Percentiles rank a stretch among this genome's conserved stretches.
Conservation (phyloP, 768 basidiomycete genomes). For the Hirschioporus abietinus region DNA sequence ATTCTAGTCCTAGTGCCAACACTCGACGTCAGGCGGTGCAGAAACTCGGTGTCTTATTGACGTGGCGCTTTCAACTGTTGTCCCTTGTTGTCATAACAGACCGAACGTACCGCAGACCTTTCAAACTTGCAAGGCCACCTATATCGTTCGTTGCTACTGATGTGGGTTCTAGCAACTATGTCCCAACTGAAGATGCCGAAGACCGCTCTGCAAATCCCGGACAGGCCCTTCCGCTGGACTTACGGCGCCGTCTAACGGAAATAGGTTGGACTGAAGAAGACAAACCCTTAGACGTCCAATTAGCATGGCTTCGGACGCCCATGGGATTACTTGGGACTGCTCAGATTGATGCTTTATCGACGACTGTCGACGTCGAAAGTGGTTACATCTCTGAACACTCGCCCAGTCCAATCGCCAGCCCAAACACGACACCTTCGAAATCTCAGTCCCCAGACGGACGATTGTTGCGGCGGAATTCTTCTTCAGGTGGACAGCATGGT, state of each 20-base stretch:
- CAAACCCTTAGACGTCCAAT: constrained; percentile 45
- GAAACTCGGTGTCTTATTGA: constrained; percentile 50
- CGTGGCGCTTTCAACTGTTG: constrained; percentile 66
- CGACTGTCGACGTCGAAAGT: constrained; percentile 20
- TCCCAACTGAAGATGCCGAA: constrained; percentile 46
- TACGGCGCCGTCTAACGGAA: constrained; percentile 60
- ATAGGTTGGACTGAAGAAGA: constrained; percentile 72
- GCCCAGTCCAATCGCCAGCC: constrained; percentile 17
- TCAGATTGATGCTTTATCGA: constrained; percentile 45
- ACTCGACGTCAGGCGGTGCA: constrained; percentile 49
- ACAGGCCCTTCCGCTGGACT: constrained; percentile 50
- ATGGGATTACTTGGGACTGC: constrained; percentile 57
- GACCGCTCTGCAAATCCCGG: constrained; percentile 42
- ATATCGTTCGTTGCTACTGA: constrained; percentile 74
- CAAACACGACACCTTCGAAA: constrained; percentile 12
- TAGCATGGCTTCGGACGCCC: constrained; percentile 57
- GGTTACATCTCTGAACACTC: constrained; percentile 1
- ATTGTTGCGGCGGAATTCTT: constrained; percentile 50
- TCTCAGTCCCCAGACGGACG: constrained; percentile 38
- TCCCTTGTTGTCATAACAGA: constrained; percentile 58
- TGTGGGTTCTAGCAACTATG: constrained; percentile 58
- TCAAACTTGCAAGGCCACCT: constrained; percentile 64
- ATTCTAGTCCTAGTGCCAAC: constrained; percentile 39
- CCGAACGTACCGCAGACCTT: constrained; percentile 54
- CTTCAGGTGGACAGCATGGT: constrained; percentile 24